phyloP scores from a whole-genome alignment of 2,329 filamentous ascomycete genomes.

The Ceratocystis eucalypticola region DNA sequence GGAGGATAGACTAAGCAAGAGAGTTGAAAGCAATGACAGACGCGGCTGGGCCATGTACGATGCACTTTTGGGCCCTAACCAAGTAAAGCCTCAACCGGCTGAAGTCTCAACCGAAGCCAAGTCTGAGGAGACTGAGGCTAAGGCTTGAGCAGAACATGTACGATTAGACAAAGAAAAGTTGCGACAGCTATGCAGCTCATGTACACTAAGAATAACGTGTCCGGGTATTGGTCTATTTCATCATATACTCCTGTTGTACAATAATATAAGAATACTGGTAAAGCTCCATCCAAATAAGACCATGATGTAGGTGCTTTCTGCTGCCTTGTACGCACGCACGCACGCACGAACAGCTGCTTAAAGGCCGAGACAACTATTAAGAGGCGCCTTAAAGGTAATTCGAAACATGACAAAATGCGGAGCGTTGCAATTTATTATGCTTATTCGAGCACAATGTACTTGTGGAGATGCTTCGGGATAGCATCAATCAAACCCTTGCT shows the following conservation, averaged over 20 bases:
- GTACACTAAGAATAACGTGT: slow-evolving; percentile 2
- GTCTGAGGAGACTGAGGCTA: neutral
- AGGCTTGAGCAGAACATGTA: slow-evolving; percentile 7
- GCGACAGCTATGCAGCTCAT: slow-evolving; percentile 7
- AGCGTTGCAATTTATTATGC: neutral
- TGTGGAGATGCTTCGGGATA: slow-evolving; percentile 72
- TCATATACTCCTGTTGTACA: slow-evolving; percentile 19
- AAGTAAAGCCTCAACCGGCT: slow-evolving; percentile 1
- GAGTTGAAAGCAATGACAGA: slow-evolving; percentile 16
- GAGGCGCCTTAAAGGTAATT: neutral
- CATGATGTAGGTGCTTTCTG: neutral
- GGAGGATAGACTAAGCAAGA: slow-evolving; percentile 23
- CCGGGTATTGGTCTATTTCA: neutral
- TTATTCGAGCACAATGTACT: slow-evolving; percentile 85
- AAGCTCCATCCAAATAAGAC: neutral
- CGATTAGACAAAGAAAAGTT: slow-evolving; percentile 8
- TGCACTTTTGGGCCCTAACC: slow-evolving; percentile 16
- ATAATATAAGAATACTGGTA: slow-evolving; percentile 12
- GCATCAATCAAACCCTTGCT: slow-evolving; percentile 70
- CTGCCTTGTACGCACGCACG: neutral
- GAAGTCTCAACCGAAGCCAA: neutral
- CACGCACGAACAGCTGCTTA: neutral
- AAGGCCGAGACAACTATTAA: neutral
- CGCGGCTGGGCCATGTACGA: slow-evolving; percentile 19
- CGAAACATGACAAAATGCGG: neutral